Base-by-base conservation (phyloP, 805 yeast species). In the Dipodascopsis uninucleata region DNA sequence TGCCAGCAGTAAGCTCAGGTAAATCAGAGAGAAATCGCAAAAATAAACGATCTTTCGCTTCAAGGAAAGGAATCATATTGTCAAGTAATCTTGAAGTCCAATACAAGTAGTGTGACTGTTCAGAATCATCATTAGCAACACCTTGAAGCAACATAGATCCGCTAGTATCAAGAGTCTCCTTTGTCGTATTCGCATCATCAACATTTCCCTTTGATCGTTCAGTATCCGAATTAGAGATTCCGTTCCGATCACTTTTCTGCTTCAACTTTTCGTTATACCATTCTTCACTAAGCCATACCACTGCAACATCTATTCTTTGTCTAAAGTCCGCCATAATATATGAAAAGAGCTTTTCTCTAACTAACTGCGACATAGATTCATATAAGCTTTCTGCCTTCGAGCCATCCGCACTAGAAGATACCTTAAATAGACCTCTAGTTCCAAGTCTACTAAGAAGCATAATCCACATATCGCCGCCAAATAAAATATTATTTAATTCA, bases 201-300 rank as follows among this genome's bases (percentile, higher is more conserved):
- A 12, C 39, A 9, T 20, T 20, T 16, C 23, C 8, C 14, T 12
- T 14, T 12, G 53, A 48, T 54, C 68, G n/a, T n/a, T n/a, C n/a
- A n/a, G n/a, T n/a, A n/a, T n/a, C n/a, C n/a, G n/a, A n/a, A n/a
- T n/a, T n/a, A n/a, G n/a, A n/a, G n/a, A n/a, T n/a, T n/a, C n/a
- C n/a, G n/a, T n/a, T n/a, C n/a, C n/a, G n/a, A n/a, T n/a, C n/a
- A n/a, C n/a, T n/a, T n/a, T n/a, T 47, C 22, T 57, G 48, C 70
- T 72, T 46, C 64, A 75, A 74, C 45, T 59, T 67, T 58, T 81
- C 85, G 38, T 77, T 70, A 66, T 78, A 81, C 94, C 96, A 93
- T 63, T 93, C 98, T 65, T 93, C 98, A 58, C 84, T 89, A 43
- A 93, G 68, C 99, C 99, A 93, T 52, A 84, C 88, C 29, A 90